These are phyloP conservation scores for Mycena leptocephala DNA, from an alignment of 768 basidiomycete species.

Conservation along the genomic window DNA sequence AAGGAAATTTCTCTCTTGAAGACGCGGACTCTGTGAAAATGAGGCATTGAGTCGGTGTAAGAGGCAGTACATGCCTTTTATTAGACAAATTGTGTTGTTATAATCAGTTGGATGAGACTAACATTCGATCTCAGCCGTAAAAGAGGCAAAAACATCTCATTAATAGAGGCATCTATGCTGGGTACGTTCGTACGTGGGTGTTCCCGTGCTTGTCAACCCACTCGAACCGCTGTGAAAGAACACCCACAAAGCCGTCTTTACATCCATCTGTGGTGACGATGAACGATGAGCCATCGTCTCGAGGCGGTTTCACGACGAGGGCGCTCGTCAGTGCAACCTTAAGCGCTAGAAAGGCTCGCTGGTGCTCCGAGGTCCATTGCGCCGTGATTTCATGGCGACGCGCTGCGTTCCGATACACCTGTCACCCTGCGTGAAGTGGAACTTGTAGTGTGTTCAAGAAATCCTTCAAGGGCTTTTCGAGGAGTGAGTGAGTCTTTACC, in stretches of 20 bases:
- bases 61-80: too few relatives aligned
- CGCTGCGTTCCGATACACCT: constrained; percentile 12
- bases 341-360: constrained; percentile 41
- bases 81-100: too few relatives aligned
- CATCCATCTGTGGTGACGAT: constrained; percentile 50
- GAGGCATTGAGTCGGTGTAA: too few relatives aligned
- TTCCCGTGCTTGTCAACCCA: constrained; percentile 32
- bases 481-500: constrained; percentile 50
- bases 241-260: constrained; percentile 46
- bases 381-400: constrained; percentile 6
- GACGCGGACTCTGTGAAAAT: too few relatives aligned
- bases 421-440: neutral
- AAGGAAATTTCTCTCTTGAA: too few relatives aligned
- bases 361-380: constrained; percentile 37
- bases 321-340: constrained; percentile 41
- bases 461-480: constrained; percentile 52
- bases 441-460: constrained; percentile 32
- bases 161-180: too few relatives aligned
- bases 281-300: constrained; percentile 46
- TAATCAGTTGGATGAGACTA: too few relatives aligned
- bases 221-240: constrained; percentile 41
- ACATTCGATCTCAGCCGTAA: too few relatives aligned
- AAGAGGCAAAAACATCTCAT: too few relatives aligned
- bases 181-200: constrained; percentile 33
- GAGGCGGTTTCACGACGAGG: constrained; percentile 38